Percentiles rank a stretch among this genome's conserved stretches.
phyloP scores from a whole-genome alignment of 345 rosid genomes.

The Rhodomyrtus tomentosa region DNA sequence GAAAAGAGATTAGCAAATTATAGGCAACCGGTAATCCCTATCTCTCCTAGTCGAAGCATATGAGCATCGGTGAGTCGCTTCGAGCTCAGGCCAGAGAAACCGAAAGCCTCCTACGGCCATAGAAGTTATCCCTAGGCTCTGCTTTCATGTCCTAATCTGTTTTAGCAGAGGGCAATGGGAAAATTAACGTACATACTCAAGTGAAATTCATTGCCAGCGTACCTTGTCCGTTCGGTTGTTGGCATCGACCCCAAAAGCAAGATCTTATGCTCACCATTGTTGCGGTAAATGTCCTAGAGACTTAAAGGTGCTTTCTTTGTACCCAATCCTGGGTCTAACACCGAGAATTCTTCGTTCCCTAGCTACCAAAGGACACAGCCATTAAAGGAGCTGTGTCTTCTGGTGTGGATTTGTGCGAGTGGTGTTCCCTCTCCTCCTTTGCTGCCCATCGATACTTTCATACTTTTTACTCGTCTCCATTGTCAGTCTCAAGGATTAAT shows the following conservation, averaged over 20 bases:
- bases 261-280: background rate
- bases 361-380: background rate
- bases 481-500: too few relatives aligned
- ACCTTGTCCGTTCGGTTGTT: background rate
- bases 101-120: background rate
- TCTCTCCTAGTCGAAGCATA: background rate
- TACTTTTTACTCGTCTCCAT: background rate
- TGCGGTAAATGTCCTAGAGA: background rate
- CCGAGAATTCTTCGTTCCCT: background rate
- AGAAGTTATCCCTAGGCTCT: background rate
- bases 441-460: background rate
- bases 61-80: background rate
- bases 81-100: background rate
- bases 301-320: background rate
- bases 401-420: background rate
- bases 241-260: background rate
- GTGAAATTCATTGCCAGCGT: background rate
- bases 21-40: background rate
- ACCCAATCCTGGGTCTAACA: background rate
- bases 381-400: background rate
- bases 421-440: background rate
- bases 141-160: background rate
- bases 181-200: background rate
- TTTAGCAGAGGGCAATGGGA: background rate
- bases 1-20: background rate